Evolutionary conservation across 2,329 filamentous ascomycete genomes (phyloP), one percentile per base, ranked within the genome.

Genomic region (Paecilomyces dactylethromorphus): DNA sequence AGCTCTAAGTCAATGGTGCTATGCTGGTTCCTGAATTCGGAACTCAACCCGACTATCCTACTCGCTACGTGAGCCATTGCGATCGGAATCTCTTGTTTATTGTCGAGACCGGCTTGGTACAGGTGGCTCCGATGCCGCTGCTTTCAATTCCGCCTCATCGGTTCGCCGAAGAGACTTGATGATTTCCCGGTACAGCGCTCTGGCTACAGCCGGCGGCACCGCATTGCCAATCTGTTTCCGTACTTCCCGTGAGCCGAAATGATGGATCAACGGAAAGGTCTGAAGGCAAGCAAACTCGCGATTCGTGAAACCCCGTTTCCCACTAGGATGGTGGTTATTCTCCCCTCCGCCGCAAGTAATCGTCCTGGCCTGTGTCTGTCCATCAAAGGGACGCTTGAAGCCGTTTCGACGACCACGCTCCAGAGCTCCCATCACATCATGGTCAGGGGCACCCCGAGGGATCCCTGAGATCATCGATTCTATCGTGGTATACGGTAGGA

Each of bases 141-240:
- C 22, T 6, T 4, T 15, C 18, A 26, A 24, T 24, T 62, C 61
- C 10, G 50, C 56, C 54, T 63, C 66, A 58, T 81, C 79, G 0
- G 69, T 73, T 55, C 64, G 64, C 56, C 66, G 66, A 59, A 81
- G 56, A 1, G 71, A 69, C 54, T 68, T 69, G 22, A 71, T 67
- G 3, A 80, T 69, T 54, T 74, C 69, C 32, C 59, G 58, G 56
- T 77, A 75, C 3, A 82, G 55, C 5, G 70, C 72, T 56, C 72
- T 69, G 0, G 76, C 76, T 8, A 82, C 62, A 15, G 69, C 59
- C 7, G 89, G 84, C 0, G 91, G 88, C 15, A 93, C 91, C 0
- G 90, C 90, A 66, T 94, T 93, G 0, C 90, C 90, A 62, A 93
- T 89, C 69, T 92, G 89, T 62, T 78, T 82, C 63, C 82, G 66